Base-by-base conservation (phyloP, 2,329 filamentous ascomycete species). In the Aspergillus candidus region DNA sequence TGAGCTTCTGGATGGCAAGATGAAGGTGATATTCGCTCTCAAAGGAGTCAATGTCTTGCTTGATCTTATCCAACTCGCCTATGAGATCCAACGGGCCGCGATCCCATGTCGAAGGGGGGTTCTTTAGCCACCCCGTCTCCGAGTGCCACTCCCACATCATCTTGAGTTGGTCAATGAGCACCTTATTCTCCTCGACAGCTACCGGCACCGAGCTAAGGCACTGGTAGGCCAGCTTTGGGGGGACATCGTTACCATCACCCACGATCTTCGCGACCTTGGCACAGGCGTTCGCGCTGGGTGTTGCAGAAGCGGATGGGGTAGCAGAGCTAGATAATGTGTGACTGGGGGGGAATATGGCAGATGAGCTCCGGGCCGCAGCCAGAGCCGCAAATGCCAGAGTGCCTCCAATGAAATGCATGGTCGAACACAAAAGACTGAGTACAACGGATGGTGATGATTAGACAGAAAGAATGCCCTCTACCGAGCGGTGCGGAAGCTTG, bases 121-220 rank as follows among this genome's bases (percentile, higher is more conserved):
- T 48, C 18, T 48, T 48, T 35, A 58, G 41, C 31, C 46, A 56
- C 32, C 54, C 55, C n/a, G 55, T 46, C 17, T 54, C 53, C 17
- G 54, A 56, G 36, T 58, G 53, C 48, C 48, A 56, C 35, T 49
- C 42, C 50, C 51, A 57, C 32, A 53, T 46, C 17, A 49, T 36
- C 38, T 48, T 47, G 8, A 58, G 46, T 13, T 53, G 49, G 35
- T 57, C 51, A 13, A 58, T 48, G 27, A 58, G 42, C 3, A 46
- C 36, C 6, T 52, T 38, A n/a, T 55, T 48, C 34, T 54, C 47
- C 11, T 49, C 33, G 38, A 51, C 51, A 11, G 51, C 49, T 14
- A 58, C 51, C 12, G 55, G 55, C 2, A 57, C 51, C 3, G 55
- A 51, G 11, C 17, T 42, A 32, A 58, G 44, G 37, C 55, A 58